These are phyloP conservation scores for Chamaenerion angustifolium DNA, from an alignment of 345 rosid species.

Conservation along the genomic window DNA sequence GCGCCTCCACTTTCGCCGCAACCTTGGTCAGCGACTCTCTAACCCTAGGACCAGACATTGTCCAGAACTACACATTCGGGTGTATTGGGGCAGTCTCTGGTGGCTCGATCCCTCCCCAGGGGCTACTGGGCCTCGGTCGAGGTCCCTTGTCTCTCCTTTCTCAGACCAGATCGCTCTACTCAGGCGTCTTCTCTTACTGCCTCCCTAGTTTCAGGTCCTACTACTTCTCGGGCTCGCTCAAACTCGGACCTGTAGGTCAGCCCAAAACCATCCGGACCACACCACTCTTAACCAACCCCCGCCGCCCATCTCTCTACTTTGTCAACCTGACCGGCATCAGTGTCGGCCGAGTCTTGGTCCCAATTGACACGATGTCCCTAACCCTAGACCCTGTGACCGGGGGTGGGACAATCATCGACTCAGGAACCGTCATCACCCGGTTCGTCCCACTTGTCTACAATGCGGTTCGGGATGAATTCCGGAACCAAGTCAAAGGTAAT, in stretches of 20 bases:
- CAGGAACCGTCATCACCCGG: constrained; percentile 84
- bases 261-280: constrained; percentile 50
- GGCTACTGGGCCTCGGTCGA: constrained; percentile 73
- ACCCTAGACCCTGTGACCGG: constrained; percentile 52
- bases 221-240: constrained; percentile 76
- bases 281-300: constrained; percentile 54
- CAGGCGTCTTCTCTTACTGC: constrained; percentile 69
- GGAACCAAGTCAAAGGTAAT: constrained; percentile 55
- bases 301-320: constrained; percentile 72
- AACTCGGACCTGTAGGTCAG: constrained; percentile 58
- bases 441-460: constrained; percentile 44
- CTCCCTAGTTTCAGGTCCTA: constrained; percentile 72
- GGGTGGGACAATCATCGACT: constrained; percentile 71
- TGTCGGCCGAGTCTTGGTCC: constrained; percentile 42
- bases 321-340: constrained; percentile 75
- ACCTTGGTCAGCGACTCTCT: constrained; percentile 48
- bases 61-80: constrained; percentile 50
- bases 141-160: constrained; percentile 62
- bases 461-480: constrained; percentile 57
- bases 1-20: constrained; percentile 64
- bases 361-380: constrained; percentile 25
- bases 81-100: constrained; percentile 47
- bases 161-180: constrained; percentile 49
- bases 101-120: constrained; percentile 61
- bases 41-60: constrained; percentile 24